A percentile compares a stretch with the other conserved stretches of the same genome.
Conservation (phyloP, 140 eudicot genomes). For the Bidens hawaiensis region DNA sequence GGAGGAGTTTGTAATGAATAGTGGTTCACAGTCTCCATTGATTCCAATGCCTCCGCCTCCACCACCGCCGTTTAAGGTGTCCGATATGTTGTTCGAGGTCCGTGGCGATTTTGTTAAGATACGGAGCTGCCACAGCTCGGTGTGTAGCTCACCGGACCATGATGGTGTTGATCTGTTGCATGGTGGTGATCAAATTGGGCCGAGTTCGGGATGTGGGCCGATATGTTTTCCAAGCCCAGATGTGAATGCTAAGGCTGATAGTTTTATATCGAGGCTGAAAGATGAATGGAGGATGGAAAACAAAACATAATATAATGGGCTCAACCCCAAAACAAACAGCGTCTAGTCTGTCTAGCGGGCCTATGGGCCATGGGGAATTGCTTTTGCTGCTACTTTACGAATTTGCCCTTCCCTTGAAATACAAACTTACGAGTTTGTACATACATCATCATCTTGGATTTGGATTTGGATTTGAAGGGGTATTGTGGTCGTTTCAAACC, state of each 20-base stretch:
- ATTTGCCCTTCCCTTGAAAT: not conserved
- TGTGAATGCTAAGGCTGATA: constrained; percentile 76
- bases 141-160: constrained; percentile 64
- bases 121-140: constrained; percentile 56
- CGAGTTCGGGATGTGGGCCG: constrained; percentile 15
- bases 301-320: constrained; percentile 32
- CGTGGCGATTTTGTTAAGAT: constrained; percentile 61
- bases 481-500: not conserved
- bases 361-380: not conserved
- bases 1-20: constrained; percentile 21
- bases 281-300: constrained; percentile 80
- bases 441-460: too few species aligned
- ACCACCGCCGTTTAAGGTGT: constrained; percentile 35
- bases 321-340: constrained; percentile 15
- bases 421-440: not conserved
- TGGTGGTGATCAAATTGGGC: constrained; percentile 35
- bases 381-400: not conserved
- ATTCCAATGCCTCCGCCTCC: constrained; percentile 69
- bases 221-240: constrained; percentile 64
- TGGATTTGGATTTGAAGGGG: not conserved
- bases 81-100: constrained; percentile 43
- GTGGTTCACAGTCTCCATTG: constrained; percentile 63
- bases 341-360: too few species aligned
- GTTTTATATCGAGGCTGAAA: constrained; percentile 74
- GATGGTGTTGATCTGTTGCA: constrained; percentile 39